Evolutionary conservation across 805 yeast genomes (phyloP).

Genomic region (Monosporozyma unispora): DNA sequence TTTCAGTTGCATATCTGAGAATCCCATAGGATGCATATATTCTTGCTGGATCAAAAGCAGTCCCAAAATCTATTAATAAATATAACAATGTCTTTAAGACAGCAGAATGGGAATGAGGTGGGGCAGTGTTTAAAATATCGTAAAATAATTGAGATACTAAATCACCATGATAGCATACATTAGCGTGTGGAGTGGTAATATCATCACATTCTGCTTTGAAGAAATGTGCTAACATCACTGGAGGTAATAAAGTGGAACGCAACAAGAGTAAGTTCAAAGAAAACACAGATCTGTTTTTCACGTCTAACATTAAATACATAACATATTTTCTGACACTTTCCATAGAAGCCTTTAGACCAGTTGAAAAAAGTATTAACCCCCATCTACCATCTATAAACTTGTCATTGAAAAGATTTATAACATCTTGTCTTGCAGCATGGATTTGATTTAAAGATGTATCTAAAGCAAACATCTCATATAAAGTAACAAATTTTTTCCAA

Average conservation of each 20-base stretch:
- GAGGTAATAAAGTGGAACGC: conserved; percentile 42
- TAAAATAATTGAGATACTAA: conserved; percentile 38
- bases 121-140: conserved; percentile 2
- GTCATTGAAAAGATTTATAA: conserved; percentile 44
- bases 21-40: conserved; percentile 52
- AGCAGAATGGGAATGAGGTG: not conserved
- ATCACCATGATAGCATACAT: conserved; percentile 50
- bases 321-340: conserved; percentile 68
- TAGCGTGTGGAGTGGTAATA: not conserved
- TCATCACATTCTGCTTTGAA: conserved; percentile 37
- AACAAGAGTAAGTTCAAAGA: conserved; percentile 33
- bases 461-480: conserved; percentile 71
- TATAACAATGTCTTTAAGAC: conserved; percentile 33
- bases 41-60: conserved; percentile 62
- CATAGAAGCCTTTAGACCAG: conserved; percentile 68
- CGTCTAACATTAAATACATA: conserved; percentile 43
- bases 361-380: conserved; percentile 64
- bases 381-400: conserved; percentile 57
- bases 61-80: conserved; percentile 39
- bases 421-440: conserved; percentile 62
- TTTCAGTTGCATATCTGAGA: conserved; percentile 39
- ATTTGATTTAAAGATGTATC: conserved; percentile 85
- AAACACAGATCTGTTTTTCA: conserved; percentile 42
- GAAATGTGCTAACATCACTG: conserved; percentile 54
- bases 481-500: conserved; percentile 68